A percentile compares a stretch with the other conserved stretches of the same genome.
phyloP scores from a whole-genome alignment of 768 basidiomycete species.

The Tremella yokohamensis region DNA sequence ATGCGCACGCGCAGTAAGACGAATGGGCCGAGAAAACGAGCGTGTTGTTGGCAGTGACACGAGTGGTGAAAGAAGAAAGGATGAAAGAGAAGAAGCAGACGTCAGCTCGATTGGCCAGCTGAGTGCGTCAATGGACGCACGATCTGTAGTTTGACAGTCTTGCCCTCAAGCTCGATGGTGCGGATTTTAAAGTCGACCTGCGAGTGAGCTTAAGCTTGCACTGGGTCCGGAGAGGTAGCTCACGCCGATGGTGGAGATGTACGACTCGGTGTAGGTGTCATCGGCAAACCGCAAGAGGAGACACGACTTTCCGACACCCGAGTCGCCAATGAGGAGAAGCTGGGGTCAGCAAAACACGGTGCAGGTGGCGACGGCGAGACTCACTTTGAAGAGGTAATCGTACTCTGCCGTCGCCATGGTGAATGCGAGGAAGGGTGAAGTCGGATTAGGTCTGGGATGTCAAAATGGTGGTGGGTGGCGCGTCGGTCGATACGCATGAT shows the following conservation, averaged over 20 bases:
- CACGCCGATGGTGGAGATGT: slow-evolving; percentile 98
- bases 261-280: slow-evolving; percentile 98
- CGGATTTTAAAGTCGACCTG: slow-evolving; percentile 61
- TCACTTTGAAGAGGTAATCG: slow-evolving; percentile 51
- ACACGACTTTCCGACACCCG: slow-evolving; percentile 93
- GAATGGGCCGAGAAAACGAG: not conserved
- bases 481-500: too few relatives aligned
- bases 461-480: slow-evolving; percentile 1
- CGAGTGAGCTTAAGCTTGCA: not conserved
- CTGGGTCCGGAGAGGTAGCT: slow-evolving; percentile 7
- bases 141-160: slow-evolving; percentile 97
- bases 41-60: not conserved
- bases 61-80: not conserved
- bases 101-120: slow-evolving; percentile 6
- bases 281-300: slow-evolving; percentile 74
- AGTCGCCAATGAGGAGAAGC: slow-evolving; percentile 95
- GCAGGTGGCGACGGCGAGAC: not conserved
- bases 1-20: too few relatives aligned
- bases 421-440: slow-evolving; percentile 23
- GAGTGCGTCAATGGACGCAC: slow-evolving; percentile 56
- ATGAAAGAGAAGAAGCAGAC: slow-evolving; percentile 7
- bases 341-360: slow-evolving; percentile 57
- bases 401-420: slow-evolving; percentile 43
- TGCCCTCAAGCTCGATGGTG: slow-evolving; percentile 96
- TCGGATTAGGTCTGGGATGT: not conserved